phyloP scores from a whole-genome alignment of 768 basidiomycete species.

The Boletus edulis region DNA sequence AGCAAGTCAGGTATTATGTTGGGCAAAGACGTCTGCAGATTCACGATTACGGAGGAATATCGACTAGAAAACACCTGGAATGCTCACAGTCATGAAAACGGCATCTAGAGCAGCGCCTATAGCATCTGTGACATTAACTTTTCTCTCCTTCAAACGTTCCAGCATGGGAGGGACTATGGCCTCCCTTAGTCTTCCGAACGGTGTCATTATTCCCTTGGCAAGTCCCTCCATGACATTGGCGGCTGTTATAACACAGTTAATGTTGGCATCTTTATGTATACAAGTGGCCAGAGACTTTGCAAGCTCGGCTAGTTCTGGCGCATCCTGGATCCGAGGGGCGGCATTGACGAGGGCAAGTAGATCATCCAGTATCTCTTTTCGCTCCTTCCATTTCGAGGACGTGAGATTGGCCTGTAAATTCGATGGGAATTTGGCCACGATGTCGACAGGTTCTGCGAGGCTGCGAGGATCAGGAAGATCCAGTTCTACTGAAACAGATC shows the following conservation, averaged over 20 bases:
- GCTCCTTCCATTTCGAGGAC: constrained; percentile 98
- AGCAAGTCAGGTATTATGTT: constrained; percentile 85
- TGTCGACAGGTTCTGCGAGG: constrained; percentile 79
- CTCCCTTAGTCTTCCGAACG: constrained; percentile 76
- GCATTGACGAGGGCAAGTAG: constrained; percentile 66
- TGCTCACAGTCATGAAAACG: constrained; percentile 74
- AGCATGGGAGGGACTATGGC: constrained; percentile 73
- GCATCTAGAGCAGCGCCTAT: constrained; percentile 89
- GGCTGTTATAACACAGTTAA: constrained; percentile 91
- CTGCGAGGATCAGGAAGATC: constrained; percentile 71
- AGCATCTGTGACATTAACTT: constrained; percentile 84
- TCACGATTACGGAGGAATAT: neutral
- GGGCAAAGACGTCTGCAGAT: constrained; percentile 63
- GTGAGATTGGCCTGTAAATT: constrained; percentile 71
- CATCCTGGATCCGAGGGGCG: constrained; percentile 76
- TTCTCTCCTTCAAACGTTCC: constrained; percentile 92
- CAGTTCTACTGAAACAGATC: constrained; percentile 36
- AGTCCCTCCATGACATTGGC: constrained; percentile 83
- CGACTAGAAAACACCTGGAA: constrained; percentile 4
- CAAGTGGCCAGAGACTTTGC: constrained; percentile 74
- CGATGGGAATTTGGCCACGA: constrained; percentile 70
- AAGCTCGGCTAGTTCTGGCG: constrained; percentile 73
- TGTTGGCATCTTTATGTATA: constrained; percentile 87
- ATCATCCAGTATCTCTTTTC: constrained; percentile 88
- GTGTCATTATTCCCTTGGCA: constrained; percentile 72